Percentiles rank a stretch among this genome's conserved stretches.
These are phyloP conservation scores for Sistotremastrum suecicum DNA, from an alignment of 768 basidiomycete genomes.

Conservation along the genomic window DNA sequence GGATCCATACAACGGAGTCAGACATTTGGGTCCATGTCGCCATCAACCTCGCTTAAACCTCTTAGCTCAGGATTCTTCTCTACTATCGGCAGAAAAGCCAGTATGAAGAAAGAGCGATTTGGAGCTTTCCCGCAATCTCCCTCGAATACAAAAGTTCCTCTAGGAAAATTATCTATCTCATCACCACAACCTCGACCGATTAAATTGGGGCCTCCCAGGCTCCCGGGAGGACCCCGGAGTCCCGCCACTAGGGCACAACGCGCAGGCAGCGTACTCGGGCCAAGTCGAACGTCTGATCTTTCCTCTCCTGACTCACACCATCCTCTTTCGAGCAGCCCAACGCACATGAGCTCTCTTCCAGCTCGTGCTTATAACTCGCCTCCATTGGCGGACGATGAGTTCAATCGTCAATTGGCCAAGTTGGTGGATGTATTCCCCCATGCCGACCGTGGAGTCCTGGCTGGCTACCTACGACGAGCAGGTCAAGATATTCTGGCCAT, in stretches of 20 bases:
- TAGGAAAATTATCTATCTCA: not conserved
- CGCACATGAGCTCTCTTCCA: conserved; percentile 1
- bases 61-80: conserved; percentile 54
- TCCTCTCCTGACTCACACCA: conserved; percentile 9
- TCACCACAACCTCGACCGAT: not conserved
- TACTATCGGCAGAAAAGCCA: conserved; percentile 58
- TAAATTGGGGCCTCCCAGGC: too few species aligned
- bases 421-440: conserved; percentile 58
- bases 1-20: conserved; percentile 3
- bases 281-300: too few species aligned
- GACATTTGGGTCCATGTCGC: conserved; percentile 19
- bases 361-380: not conserved
- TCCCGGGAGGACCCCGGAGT: conserved; percentile 62
- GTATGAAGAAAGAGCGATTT: conserved; percentile 27
- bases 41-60: conserved; percentile 26
- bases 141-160: conserved; percentile 17
- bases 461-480: conserved; percentile 55
- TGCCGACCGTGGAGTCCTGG: conserved; percentile 52
- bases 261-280: conserved; percentile 48
- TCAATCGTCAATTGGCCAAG: conserved; percentile 55
- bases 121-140: conserved; percentile 11
- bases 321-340: conserved; percentile 10
- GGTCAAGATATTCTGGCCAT: conserved; percentile 80
- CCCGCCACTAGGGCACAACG: conserved; percentile 29
- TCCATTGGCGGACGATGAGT: conserved; percentile 28